Evolutionary conservation across 108 stramenopile genomes (phyloP), one percentile per base, ranked within the genome.

Genomic region (Parietichytrium sp.): DNA sequence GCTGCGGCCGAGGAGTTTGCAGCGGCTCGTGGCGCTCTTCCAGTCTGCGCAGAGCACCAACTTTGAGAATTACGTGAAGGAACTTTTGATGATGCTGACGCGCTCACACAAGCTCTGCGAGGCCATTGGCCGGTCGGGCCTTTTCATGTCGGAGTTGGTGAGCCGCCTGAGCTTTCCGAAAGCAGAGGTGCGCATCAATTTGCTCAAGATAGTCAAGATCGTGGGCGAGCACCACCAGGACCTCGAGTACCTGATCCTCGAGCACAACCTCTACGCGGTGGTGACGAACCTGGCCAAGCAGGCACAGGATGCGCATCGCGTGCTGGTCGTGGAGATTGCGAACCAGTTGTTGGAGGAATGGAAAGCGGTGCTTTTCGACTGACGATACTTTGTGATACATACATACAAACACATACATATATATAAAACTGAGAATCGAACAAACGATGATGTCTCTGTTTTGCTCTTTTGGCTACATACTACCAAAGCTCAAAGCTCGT

Each of bases 131-230:
- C 61, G 61, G 15, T 72, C 61, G 33, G 61, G 61, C 0, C 33
- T 72, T 15, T 72, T 72, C 20, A 72, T 72, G 61, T 33, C 61
- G 8, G 61, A 72, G 61, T 42, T 72, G 23, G 61, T 72, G 61
- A 42, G 38, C 8, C 61, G 61, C 8, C 61, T 72, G 10, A 72
- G 61, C 33, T 72, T 72, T 38, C 61, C 61, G n/a, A 72, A 72
- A 42, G 61, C 61, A 16, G 61, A 72, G 61, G 61, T 72, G 33
- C 61, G 61, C 33, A 72, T 72, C 42, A 72, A 72, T 3, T 42
- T 72, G 10, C 61, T 72, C 61, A 72, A 72, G 42, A 72, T 72
- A 12, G 38, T 72, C 61, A 72, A 72, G 61, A 72, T 72, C 42
- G 45, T 72, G 10, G 61, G 61, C 33, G 61, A 72, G 61, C 61